Percentiles rank a stretch among this genome's conserved stretches.
These are phyloP conservation scores for Saccharomyces jurei DNA, from an alignment of 805 yeast genomes.

Conservation along the genomic window DNA sequence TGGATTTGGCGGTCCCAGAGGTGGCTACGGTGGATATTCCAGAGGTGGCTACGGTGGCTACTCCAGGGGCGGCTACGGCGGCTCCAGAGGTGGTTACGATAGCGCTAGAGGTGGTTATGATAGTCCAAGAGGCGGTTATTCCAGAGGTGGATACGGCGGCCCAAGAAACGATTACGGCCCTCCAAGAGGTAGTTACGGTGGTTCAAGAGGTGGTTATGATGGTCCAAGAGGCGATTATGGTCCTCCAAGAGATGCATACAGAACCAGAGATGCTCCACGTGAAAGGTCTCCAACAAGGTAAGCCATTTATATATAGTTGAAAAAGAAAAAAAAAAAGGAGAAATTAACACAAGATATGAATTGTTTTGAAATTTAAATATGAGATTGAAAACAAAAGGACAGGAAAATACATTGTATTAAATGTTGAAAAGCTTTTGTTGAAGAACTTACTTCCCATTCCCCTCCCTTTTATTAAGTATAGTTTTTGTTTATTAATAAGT, in stretches of 20 bases:
- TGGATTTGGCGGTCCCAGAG: constrained; percentile 32
- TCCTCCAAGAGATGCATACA: constrained; percentile 37
- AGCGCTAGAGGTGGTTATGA: constrained; percentile 28
- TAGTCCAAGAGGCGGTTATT: constrained; percentile 17
- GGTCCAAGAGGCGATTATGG: constrained; percentile 25
- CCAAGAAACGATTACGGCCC: constrained; percentile 20
- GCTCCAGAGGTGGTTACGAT: constrained; percentile 36
- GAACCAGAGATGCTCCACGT: constrained; percentile 45
- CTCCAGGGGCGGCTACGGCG: constrained; percentile 27
- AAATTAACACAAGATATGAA: neutral
- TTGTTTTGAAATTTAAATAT: neutral
- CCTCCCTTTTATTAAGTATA: neutral
- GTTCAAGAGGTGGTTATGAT: constrained; percentile 27
- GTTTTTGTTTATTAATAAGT: constrained; percentile 5
- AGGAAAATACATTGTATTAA: neutral
- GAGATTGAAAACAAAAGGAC: neutral
- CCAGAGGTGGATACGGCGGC: constrained; percentile 33
- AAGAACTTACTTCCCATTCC: neutral
- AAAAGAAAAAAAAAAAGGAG: constrained; percentile 6
- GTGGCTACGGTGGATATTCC: constrained; percentile 21
- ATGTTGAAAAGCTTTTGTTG: neutral
- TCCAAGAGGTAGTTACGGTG: constrained; percentile 26
- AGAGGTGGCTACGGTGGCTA: constrained; percentile 29
- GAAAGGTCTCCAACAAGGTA: constrained; percentile 76
- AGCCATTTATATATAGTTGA: constrained; percentile 22